These are phyloP conservation scores for Trichophyton mentagrophytes DNA, from an alignment of 2,329 filamentous ascomycete species.

Conservation along the genomic window DNA sequence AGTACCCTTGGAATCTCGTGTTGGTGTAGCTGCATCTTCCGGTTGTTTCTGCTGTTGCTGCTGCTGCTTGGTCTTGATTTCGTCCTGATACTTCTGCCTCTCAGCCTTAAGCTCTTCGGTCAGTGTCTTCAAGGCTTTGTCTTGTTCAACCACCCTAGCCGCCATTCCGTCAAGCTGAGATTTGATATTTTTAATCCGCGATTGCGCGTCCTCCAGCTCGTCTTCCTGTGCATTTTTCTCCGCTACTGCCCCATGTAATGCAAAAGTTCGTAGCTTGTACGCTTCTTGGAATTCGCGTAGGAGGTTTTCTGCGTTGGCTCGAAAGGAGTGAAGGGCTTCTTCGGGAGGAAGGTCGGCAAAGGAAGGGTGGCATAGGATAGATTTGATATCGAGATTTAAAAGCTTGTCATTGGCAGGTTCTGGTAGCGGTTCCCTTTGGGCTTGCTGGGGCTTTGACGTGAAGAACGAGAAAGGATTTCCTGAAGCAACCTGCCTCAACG, in stretches of 20 bases:
- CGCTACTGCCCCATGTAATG: conserved; percentile 39
- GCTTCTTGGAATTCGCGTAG: conserved; percentile 44
- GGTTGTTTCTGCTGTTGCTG: not conserved
- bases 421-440: conserved; percentile 19
- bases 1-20: conserved; percentile 10
- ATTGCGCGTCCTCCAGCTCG: conserved; percentile 48
- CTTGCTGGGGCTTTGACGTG: conserved; percentile 22
- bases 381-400: conserved; percentile 41
- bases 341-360: conserved; percentile 38
- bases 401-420: conserved; percentile 41
- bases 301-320: conserved; percentile 43
- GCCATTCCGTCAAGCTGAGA: conserved; percentile 50
- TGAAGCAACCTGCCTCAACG: conserved; percentile 24
- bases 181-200: conserved; percentile 45
- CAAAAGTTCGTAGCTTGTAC: conserved; percentile 41
- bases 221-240: conserved; percentile 48
- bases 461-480: conserved; percentile 34
- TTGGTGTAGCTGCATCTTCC: not conserved
- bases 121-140: conserved; percentile 42
- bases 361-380: conserved; percentile 42
- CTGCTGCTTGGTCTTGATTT: conserved; percentile 7
- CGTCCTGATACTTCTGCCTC: conserved; percentile 23
- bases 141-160: conserved; percentile 42
- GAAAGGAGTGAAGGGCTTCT: conserved; percentile 44
- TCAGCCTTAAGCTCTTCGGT: conserved; percentile 32